Evolutionary conservation across 1,284 basidiomycete genomes (phyloP).

Genomic region (Somion occarium): DNA sequence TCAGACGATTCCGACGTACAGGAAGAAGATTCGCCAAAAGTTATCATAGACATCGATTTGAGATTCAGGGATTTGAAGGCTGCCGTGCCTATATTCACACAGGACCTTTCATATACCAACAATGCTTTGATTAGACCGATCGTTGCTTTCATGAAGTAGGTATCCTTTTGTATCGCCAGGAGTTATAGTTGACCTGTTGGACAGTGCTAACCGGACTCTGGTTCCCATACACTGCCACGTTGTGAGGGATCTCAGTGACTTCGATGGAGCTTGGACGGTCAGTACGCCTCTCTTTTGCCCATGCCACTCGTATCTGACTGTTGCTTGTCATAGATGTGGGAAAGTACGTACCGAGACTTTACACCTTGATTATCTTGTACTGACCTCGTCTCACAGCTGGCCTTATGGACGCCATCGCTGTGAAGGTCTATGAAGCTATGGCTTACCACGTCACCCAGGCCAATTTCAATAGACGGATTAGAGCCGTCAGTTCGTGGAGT

Average conservation of each 20-base stretch:
- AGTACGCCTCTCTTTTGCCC: conserved; percentile 27
- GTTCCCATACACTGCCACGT: conserved; percentile 89
- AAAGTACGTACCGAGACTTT: conserved; percentile 65
- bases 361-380: background rate
- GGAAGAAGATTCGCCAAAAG: conserved; percentile 40
- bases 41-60: conserved; percentile 92
- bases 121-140: conserved; percentile 96
- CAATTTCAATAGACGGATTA: conserved; percentile 83
- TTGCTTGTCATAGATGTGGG: conserved; percentile 63
- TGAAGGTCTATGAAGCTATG: conserved; percentile 85
- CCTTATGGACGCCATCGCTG: conserved; percentile 75
- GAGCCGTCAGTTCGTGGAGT: conserved; percentile 82
- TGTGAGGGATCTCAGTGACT: conserved; percentile 73
- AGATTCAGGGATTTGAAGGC: conserved; percentile 96
- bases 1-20: conserved; percentile 26
- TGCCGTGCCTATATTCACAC: conserved; percentile 87
- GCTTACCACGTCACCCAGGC: conserved; percentile 88
- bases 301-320: conserved; percentile 17
- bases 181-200: background rate
- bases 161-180: conserved; percentile 10
- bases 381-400: conserved; percentile 49
- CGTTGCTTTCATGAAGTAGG: conserved; percentile 97
- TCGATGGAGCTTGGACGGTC: conserved; percentile 89
- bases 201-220: conserved; percentile 84
- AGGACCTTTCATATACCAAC: conserved; percentile 87